Percentiles rank a stretch among this genome's conserved stretches.
Conservation (phyloP, 2,329 filamentous ascomycete genomes). For the Aspergillus cejpii region DNA sequence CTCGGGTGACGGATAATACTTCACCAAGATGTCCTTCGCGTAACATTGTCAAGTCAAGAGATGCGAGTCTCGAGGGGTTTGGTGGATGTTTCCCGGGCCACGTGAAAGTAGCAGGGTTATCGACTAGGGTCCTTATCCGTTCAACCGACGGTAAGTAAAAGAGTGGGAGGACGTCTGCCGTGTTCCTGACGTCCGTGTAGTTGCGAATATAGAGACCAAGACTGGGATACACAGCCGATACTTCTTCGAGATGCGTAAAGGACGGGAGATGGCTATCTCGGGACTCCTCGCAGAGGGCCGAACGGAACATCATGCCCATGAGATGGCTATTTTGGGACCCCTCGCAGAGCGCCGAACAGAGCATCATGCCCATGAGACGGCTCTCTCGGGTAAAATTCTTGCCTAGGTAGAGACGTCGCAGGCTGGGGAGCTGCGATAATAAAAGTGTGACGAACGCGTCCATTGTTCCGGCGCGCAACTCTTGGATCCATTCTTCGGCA, state of each 20-base stretch:
- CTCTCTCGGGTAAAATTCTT: conserved; percentile 6
- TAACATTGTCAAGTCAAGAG: conserved; percentile 9
- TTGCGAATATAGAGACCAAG: not conserved
- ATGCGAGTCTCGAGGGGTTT: conserved; percentile 1
- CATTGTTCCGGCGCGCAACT: conserved; percentile 10
- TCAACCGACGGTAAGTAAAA: conserved; percentile 17
- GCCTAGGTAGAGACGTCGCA: conserved; percentile 12
- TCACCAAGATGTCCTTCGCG: conserved; percentile 11
- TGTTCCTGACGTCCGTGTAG: conserved; percentile 9
- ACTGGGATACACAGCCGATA: not conserved
- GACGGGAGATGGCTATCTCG: not conserved
- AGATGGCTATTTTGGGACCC: conserved; percentile 7
- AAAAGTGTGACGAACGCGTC: conserved; percentile 19
- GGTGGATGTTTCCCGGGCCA: conserved; percentile 14
- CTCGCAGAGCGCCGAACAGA: conserved; percentile 10
- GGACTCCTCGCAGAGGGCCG: conserved; percentile 8
- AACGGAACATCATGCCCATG: conserved; percentile 11
- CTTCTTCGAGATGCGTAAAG: conserved; percentile 6
- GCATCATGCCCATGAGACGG: conserved; percentile 9
- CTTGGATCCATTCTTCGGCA: conserved; percentile 11
- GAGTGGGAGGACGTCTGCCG: conserved; percentile 13
- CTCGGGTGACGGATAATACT: conserved; percentile 6
- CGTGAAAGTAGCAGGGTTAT: conserved; percentile 12
- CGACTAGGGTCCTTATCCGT: conserved; percentile 12
- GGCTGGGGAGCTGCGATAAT: conserved; percentile 12